A percentile compares a stretch with the other conserved stretches of the same genome.
phyloP scores from a whole-genome alignment of 208 protist genomes.

The Leishmania tarentolae region DNA sequence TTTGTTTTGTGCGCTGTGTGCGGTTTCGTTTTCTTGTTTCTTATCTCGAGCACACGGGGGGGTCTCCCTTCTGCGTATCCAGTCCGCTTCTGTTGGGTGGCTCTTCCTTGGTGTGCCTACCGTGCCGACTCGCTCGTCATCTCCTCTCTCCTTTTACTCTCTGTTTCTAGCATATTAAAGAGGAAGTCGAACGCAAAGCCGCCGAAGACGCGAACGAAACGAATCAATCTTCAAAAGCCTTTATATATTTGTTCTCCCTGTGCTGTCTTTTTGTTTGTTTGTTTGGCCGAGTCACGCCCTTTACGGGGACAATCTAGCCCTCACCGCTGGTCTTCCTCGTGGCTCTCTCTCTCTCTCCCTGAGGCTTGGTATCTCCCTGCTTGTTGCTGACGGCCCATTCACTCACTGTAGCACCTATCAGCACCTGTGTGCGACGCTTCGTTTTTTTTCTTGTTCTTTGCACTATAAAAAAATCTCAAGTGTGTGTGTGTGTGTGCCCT shows the following conservation, averaged over 20 bases:
- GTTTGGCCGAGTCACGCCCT: neutral
- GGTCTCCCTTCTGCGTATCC: neutral
- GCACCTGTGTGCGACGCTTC: neutral
- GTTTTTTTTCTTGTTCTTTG: neutral
- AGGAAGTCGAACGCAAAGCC: neutral
- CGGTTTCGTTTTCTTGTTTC: neutral
- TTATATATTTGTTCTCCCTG: neutral
- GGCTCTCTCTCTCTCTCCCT: slow-evolving; percentile 11
- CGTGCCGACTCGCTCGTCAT: neutral
- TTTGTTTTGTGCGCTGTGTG: neutral
- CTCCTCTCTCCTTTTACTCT: neutral
- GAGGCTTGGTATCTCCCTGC: neutral
- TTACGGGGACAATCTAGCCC: neutral
- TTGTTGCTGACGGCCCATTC: neutral
- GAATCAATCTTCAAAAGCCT: neutral
- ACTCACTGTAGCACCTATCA: neutral
- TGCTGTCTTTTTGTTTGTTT: neutral
- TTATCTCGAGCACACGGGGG: neutral
- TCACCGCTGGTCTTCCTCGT: neutral
- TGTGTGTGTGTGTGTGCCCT: neutral
- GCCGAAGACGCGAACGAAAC: neutral
- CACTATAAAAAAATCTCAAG: neutral
- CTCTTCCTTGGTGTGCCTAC: neutral
- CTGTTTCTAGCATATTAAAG: neutral
- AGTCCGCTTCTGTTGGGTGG: neutral